Base-by-base conservation (phyloP, 768 basidiomycete species). In the Kondoa malvinella region DNA sequence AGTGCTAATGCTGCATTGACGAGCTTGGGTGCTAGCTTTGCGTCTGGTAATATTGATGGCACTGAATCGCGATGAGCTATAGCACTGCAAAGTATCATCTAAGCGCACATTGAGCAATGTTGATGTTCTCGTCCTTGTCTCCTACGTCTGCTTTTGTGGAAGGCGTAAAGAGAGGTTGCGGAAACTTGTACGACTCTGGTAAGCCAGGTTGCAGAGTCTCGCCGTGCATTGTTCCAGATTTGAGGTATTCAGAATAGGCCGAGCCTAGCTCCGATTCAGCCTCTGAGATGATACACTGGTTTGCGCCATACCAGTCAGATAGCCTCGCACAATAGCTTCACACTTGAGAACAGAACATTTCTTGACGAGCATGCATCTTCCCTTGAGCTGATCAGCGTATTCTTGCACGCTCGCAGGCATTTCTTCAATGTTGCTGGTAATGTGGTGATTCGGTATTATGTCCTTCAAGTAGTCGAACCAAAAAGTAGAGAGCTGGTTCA, bases 81-180 rank as follows among this genome's bases (percentile, higher is more conserved):
- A 17, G 15, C n/a, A 15, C 29, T 57, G 50, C 25, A 27, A 67
- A 60, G 73, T 8, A 16, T 56, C 26, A 8, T 21, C 33, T 16
- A 61, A 60, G 57, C 78, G 63, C 58, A 86, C 89, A 86, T 82
- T 83, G 80, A 68, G 86, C 84, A 3, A 88, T 88, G 63, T 88
- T 87, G 70, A 94, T 90, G 75, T 99, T 99, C 77, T 97, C 92
- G 76, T 99, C 95, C 74, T 99, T 92, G 57, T 82, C 81, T 1
- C 95, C 95, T 73, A 87, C 85, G 66, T 90, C 91, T 0, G 94
- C 95, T 76, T 99, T 97, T 3, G 95, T 97, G 0, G 91, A 94
- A 0, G 95, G 95, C 0, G 95, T 99, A 76, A 99, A 92, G 31
- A 96, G 78, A 1, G 92, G 88, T 68, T 85, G 79, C 0, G 86